Evolutionary conservation across 805 yeast species (phyloP).

Genomic region (Spathaspora arborariae): DNA sequence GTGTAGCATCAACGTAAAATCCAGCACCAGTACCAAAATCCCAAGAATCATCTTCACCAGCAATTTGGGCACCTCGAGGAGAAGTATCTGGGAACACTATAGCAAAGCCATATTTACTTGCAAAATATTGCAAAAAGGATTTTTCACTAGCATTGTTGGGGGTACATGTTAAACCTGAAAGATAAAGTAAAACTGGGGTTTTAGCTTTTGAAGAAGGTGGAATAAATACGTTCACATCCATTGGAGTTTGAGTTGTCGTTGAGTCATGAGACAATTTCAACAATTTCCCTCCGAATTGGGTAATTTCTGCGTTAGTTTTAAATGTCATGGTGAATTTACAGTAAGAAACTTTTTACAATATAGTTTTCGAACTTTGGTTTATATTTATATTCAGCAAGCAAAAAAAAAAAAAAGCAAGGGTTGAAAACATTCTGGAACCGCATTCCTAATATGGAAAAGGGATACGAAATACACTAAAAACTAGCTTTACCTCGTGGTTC

Average conservation of each 20-base stretch:
- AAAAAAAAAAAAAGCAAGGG: not conserved
- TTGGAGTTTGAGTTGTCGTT: constrained; percentile 54
- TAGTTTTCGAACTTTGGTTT: not conserved
- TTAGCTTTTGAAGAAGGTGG: constrained; percentile 47
- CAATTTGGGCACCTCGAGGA: constrained; percentile 77
- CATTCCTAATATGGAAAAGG: not conserved
- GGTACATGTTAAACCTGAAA: constrained; percentile 90
- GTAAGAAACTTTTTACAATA: not conserved
- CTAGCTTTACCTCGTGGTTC: constrained; percentile 22
- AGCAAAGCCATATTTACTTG: constrained; percentile 79
- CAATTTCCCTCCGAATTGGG: constrained; percentile 71
- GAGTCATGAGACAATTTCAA: constrained; percentile 77
- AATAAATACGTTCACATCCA: constrained; percentile 81
- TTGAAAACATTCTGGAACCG: not conserved
- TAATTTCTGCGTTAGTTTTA: constrained; percentile 48
- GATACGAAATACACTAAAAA: not conserved
- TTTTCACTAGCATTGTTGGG: constrained; percentile 93
- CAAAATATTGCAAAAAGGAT: constrained; percentile 81
- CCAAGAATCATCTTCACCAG: constrained; percentile 80
- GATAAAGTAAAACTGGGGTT: constrained; percentile 72
- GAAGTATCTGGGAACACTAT: constrained; percentile 95
- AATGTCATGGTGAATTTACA: constrained; percentile 40
- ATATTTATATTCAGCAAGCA: not conserved
- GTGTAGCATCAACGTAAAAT: constrained; percentile 83
- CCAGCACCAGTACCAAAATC: constrained; percentile 97